Base-by-base conservation (phyloP, 2,329 filamentous ascomycete species). In the Proliferodiscus dingleyae region DNA sequence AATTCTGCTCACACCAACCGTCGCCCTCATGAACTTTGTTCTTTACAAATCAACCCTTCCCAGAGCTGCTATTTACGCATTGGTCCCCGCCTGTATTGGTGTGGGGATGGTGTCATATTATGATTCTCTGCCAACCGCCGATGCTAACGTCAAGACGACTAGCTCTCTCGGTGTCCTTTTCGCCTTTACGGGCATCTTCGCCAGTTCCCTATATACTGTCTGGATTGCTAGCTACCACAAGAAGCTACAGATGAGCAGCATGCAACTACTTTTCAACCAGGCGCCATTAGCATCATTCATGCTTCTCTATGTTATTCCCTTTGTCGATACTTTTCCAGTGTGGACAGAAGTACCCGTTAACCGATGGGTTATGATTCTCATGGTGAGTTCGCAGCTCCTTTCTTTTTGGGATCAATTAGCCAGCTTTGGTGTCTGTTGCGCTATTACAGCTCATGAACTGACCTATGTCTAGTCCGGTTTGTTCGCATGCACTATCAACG, bases 231-330 rank as follows among this genome's bases (percentile, higher is more conserved):
- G 73, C 57, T 85, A 81, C 59, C 79, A 84, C 61, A 74, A 77
- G 50, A 82, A 78, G 63, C 71, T 85, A 18, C 72, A 80, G 50
- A 79, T 85, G 67, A 77, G 74, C 53, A 84, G 80, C 64, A 81
- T 83, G 74, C 83, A 86, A 66, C 67, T 87, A 24, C 71, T 87
- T 9, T 78, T 79, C 66, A 85, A 83, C 63, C 81, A 85, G 64
- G 78, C 81, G 2, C 80, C 81, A 2, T 67, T 83, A 2, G 78
- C 80, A 18, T 74, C 77, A 2, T 71, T 82, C 49, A 63, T 85
- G 52, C 71, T 86, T 42, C 71, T 85, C 22, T 84, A 83, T 55
- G 73, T 77, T 28, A 82, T 85, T 49, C 81, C 81, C 0, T 83
- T 84, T 56, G 68, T 79, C 16, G 83, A 87, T 55, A 75, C 71